Evolutionary conservation across 305 asterid genomes (phyloP), one percentile per base, ranked within the genome.

Genomic region (Striga hermonthica): DNA sequence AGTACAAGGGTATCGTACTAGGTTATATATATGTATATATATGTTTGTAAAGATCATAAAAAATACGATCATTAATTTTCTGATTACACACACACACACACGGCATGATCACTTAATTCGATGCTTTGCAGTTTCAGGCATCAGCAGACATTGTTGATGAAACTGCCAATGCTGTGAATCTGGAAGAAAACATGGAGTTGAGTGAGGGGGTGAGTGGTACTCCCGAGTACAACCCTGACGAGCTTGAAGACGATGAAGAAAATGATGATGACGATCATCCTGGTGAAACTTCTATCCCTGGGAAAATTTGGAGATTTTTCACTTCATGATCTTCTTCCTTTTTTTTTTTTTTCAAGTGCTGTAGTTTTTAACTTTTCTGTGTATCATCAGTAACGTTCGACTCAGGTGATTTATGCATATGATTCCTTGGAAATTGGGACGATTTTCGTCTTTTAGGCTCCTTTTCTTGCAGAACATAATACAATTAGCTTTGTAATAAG

Each of bases 271-370:
- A 68, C 1, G 82, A 75, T 28, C 69, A 72, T 55, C 95, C 84
- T 9, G 89, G 89, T 63, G 86, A 84, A 71, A 80, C 72, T 8
- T 86, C 97, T 3, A 64, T 87, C 4, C 63, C 87, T 44, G 80
- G 59, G 76, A 87, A 87, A 83, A 63, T 90, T 31, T 90, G 97
- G 97, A 88, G 82, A 35, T 90, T 87, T 76, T 84, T 90, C 72
- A 85, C 92, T 36, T 78, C 96, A 1, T 90, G 88, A 87, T 65
- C 9, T 47, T 62, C 57, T 12, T 13, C 10, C 28, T 22, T 16
- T 14, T 12, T 15, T 9, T 5, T 15, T 49, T 14, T 57, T 14
- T 37, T 67, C 8, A 1, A 13, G 57, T n/a, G 7, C 8, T 50
- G 31, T 22, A 22, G 31, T 22, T 22, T 22, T 22, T 22, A 1